A percentile compares a stretch with the other conserved stretches of the same genome.
phyloP scores from a whole-genome alignment of 495 filamentous ascomycete species.

The Aspergillus leporis region DNA sequence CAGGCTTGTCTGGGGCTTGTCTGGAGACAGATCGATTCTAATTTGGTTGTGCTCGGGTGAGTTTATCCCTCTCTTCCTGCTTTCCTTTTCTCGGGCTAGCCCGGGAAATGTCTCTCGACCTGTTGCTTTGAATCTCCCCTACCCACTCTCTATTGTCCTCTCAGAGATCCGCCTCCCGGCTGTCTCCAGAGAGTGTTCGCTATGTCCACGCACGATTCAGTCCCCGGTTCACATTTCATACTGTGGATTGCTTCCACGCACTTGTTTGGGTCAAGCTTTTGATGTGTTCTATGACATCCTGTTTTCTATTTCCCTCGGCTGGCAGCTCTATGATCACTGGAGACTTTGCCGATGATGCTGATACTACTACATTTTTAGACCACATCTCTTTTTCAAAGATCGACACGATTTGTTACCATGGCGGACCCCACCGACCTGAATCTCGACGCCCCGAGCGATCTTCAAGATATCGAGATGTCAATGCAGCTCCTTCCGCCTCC shows the following conservation, averaged over 20 bases:
- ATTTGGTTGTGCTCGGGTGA: neutral
- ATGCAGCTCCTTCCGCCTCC: constrained; percentile 47
- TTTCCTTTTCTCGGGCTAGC: neutral
- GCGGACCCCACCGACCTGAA: constrained; percentile 46
- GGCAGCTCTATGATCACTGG: neutral
- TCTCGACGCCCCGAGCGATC: constrained; percentile 49
- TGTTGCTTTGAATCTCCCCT: neutral
- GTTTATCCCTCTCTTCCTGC: neutral
- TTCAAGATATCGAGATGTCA: constrained; percentile 49
- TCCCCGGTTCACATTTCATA: constrained; percentile 25
- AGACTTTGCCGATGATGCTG: constrained; percentile 18
- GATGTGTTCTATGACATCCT: constrained; percentile 1
- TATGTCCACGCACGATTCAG: constrained; percentile 46
- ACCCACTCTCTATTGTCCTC: constrained; percentile 1
- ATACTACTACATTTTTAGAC: constrained; percentile 21
- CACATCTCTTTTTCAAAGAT: constrained; percentile 10
- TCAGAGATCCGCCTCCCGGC: constrained; percentile 8
- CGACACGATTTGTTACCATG: constrained; percentile 30
- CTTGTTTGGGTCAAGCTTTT: constrained; percentile 20
- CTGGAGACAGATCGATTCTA: constrained; percentile 1
- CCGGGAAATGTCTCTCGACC: neutral
- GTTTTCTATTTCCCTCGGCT: constrained; percentile 7
- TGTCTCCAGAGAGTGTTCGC: constrained; percentile 15
- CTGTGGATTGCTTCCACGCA: constrained; percentile 46
- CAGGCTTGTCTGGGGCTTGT: neutral